Evolutionary conservation across 192 early-diverging fungal species (phyloP).

Genomic region (Gaertneriomyces semiglobifer): DNA sequence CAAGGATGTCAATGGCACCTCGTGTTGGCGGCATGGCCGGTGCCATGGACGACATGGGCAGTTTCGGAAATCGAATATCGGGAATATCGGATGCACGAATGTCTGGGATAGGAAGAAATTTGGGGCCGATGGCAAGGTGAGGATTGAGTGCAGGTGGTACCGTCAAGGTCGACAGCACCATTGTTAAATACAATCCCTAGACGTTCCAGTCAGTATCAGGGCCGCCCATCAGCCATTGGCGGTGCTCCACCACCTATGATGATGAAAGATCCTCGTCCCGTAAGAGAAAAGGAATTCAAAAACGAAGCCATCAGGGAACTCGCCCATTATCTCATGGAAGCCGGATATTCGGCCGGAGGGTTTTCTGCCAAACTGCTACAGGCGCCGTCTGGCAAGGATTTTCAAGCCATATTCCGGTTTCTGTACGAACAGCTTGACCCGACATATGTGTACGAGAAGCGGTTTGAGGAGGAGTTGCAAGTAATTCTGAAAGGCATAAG

Average conservation of each 20-base stretch:
- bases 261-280: conserved; percentile 64
- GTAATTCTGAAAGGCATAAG: conserved; percentile 55
- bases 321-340: conserved; percentile 60
- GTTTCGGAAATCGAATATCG: background rate
- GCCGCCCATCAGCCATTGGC: conserved; percentile 28
- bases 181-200: conserved; percentile 2
- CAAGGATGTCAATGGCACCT: conserved; percentile 14
- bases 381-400: conserved; percentile 68
- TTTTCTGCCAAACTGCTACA: conserved; percentile 56
- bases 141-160: background rate
- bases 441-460: conserved; percentile 54
- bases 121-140: conserved; percentile 21
- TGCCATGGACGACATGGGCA: conserved; percentile 8
- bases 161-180: background rate
- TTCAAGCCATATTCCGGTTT: conserved; percentile 70
- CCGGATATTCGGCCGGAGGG: conserved; percentile 55
- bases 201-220: conserved; percentile 16
- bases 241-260: conserved; percentile 7
- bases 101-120: conserved; percentile 23
- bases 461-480: conserved; percentile 70
- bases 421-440: conserved; percentile 69
- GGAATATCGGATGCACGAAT: conserved; percentile 17
- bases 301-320: conserved; percentile 55
- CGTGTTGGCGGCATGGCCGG: conserved; percentile 19
- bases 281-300: conserved; percentile 62